phyloP scores from a whole-genome alignment of 495 filamentous ascomycete genomes.

The Lepidopterella palustris region DNA sequence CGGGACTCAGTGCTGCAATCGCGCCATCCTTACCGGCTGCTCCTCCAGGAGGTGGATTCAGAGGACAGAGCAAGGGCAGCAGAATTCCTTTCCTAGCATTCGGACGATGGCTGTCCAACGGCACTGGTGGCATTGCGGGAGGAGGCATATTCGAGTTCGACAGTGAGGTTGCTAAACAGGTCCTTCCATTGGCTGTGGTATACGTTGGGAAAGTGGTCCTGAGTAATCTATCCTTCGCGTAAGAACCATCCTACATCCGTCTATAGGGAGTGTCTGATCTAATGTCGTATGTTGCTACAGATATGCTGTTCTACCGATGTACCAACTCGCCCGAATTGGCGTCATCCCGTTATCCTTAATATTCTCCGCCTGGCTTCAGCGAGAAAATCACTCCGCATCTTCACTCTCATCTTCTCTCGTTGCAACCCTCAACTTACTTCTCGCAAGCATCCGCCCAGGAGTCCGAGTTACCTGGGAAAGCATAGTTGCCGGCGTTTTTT shows the following conservation, averaged over 20 bases:
- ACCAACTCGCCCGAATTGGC: slow-evolving; percentile 44
- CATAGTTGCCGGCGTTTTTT: slow-evolving; percentile 47
- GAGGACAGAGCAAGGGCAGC: slow-evolving; percentile 14
- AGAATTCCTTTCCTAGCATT: slow-evolving; percentile 21
- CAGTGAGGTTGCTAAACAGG: slow-evolving; percentile 35
- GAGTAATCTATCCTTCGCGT: slow-evolving; percentile 48
- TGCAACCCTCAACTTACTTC: slow-evolving; percentile 44
- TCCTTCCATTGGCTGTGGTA: slow-evolving; percentile 42
- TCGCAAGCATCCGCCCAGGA: slow-evolving; percentile 39
- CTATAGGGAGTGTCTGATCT: background rate
- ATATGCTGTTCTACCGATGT: slow-evolving; percentile 45
- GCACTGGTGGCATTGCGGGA: slow-evolving; percentile 47
- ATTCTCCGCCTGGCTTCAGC: slow-evolving; percentile 41
- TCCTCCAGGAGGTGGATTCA: slow-evolving; percentile 14
- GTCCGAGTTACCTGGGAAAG: slow-evolving; percentile 44
- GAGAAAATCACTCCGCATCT: slow-evolving; percentile 39
- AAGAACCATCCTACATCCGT: too few species aligned
- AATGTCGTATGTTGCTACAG: slow-evolving; percentile 17
- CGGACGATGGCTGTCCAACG: slow-evolving; percentile 23
- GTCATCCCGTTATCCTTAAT: slow-evolving; percentile 42
- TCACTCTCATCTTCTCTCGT: slow-evolving; percentile 46
- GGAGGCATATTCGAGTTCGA: slow-evolving; percentile 49
- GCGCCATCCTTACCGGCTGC: slow-evolving; percentile 36
- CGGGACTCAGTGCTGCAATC: slow-evolving; percentile 38
- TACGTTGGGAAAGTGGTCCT: slow-evolving; percentile 45